These are phyloP conservation scores for Mercurialis annua DNA, from an alignment of 345 rosid genomes.

Conservation along the genomic window DNA sequence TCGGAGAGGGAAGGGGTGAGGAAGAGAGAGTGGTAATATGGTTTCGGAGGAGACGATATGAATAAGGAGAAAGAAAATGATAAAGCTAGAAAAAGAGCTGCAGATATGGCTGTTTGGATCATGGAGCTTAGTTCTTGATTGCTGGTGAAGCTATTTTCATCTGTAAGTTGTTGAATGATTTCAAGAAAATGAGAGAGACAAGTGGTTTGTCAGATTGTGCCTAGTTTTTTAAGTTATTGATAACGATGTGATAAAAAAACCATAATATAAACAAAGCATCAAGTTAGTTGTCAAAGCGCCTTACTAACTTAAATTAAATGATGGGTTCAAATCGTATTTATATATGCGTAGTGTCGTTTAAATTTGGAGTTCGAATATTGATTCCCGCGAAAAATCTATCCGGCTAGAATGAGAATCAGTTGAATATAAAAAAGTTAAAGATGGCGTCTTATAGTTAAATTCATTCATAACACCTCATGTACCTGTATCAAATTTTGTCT, in stretches of 20 bases:
- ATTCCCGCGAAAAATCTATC: too few species aligned
- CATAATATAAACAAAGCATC: not conserved
- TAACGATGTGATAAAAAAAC: not conserved
- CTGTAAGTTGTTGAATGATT: not conserved
- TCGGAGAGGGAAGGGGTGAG: constrained; percentile 54
- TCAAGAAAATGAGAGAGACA: not conserved
- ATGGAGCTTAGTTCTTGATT: constrained; percentile 16
- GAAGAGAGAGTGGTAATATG: constrained; percentile 52
- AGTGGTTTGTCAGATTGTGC: not conserved
- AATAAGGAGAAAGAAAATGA: constrained; percentile 39
- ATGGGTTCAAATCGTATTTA: too few species aligned
- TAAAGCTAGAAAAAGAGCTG: constrained; percentile 30
- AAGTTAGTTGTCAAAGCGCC: too few species aligned
- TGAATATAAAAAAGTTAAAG: too few species aligned
- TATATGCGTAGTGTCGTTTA: too few species aligned
- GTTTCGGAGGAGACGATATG: constrained; percentile 42
- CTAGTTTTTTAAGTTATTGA: not conserved
- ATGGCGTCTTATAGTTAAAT: too few species aligned
- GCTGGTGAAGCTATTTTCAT: constrained; percentile 7
- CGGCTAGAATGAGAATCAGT: too few species aligned
- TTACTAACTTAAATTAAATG: too few species aligned
- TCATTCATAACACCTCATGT: too few species aligned
- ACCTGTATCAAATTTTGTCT: too few species aligned
- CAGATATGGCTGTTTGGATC: constrained; percentile 36
- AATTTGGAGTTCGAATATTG: too few species aligned